Conservation (phyloP, 1,284 basidiomycete species). For the Schizophyllum amplum region DNA sequence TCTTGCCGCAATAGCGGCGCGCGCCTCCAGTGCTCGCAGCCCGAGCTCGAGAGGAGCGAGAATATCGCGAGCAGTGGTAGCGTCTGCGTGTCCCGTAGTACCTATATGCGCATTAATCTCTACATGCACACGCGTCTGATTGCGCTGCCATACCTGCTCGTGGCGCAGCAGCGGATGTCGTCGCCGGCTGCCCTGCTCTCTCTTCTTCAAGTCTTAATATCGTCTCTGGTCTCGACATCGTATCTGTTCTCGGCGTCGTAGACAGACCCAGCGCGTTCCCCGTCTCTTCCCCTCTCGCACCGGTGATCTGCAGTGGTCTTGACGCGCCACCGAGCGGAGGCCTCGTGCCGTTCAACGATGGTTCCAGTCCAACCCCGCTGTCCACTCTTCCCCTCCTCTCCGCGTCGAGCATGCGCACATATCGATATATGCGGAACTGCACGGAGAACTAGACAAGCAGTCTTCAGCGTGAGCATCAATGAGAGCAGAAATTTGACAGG, state of each 20-base stretch:
- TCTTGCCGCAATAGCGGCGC: no score
- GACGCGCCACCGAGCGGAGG: not conserved
- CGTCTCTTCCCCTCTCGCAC: not conserved
- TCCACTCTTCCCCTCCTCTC: not conserved
- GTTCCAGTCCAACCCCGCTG: not conserved
- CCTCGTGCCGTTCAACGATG: not conserved
- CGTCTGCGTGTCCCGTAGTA: no score
- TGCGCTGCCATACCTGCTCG: no score
- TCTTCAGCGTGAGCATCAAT: not conserved
- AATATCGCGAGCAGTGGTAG: not conserved
- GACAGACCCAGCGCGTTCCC: not conserved
- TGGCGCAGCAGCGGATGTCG: no score
- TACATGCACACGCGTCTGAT: no score
- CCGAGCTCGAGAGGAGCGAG: not conserved
- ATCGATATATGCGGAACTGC: not conserved
- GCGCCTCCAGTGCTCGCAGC: not conserved
- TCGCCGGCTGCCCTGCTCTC: not conserved
- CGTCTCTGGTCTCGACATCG: not conserved
- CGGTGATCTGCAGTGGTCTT: not conserved
- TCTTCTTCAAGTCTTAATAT: no score
- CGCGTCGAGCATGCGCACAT: not conserved
- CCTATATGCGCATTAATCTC: no score
- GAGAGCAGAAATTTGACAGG: not conserved
- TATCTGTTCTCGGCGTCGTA: not conserved
- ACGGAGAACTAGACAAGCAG: not conserved